phyloP scores from a whole-genome alignment of 805 yeast species.

The Yamadazyma philogaea region DNA sequence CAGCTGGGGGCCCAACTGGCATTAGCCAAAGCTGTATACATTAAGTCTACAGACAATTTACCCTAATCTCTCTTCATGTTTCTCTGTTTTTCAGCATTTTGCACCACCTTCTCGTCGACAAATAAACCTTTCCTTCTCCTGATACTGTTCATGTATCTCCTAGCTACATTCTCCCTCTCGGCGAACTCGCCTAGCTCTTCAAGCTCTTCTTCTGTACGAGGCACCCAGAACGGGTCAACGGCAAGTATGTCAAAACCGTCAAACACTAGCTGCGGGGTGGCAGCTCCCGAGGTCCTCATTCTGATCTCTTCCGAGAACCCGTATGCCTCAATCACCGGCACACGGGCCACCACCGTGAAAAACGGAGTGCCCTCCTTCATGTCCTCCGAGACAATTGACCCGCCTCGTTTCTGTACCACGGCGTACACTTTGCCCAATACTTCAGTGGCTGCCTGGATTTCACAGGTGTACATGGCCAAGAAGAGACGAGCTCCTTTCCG shows the following conservation, averaged over 20 bases:
- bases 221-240: slow-evolving; percentile 98
- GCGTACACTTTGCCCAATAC: slow-evolving; percentile 94
- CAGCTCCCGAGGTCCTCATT: slow-evolving; percentile 93
- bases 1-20: no score
- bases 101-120: slow-evolving; percentile 84
- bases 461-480: slow-evolving; percentile 92
- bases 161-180: slow-evolving; percentile 87
- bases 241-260: slow-evolving; percentile 84
- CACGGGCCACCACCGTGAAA: slow-evolving; percentile 76
- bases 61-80: slow-evolving; percentile 69
- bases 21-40: no score
- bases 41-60: no score
- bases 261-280: slow-evolving; percentile 91
- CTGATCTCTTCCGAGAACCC: slow-evolving; percentile 95
- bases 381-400: slow-evolving; percentile 83
- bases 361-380: slow-evolving; percentile 98
- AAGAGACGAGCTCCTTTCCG: slow-evolving; percentile 86
- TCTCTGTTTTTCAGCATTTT: slow-evolving; percentile 92
- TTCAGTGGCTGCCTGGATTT: slow-evolving; percentile 91
- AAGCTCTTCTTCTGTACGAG: slow-evolving; percentile 92
- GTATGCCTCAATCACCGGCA: slow-evolving; percentile 95
- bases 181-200: slow-evolving; percentile 92
- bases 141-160: slow-evolving; percentile 77
- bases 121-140: slow-evolving; percentile 85
- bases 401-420: slow-evolving; percentile 86